Percentiles rank a stretch among this genome's conserved stretches.
phyloP scores from a whole-genome alignment of 371 early-diverging fungal genomes.

The Circinella umbellata region DNA sequence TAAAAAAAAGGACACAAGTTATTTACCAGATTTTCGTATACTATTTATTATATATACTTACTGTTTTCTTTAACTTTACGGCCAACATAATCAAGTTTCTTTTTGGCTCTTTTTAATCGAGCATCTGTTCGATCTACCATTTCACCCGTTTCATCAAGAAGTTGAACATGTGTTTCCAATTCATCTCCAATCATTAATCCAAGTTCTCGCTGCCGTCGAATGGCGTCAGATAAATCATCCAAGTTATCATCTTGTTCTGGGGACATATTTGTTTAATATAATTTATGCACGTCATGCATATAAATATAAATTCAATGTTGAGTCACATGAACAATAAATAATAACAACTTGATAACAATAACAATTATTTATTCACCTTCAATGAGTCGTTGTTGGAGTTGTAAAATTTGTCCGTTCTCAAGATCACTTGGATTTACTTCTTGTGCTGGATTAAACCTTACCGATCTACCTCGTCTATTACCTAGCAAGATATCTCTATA shows the following conservation, averaged over 20 bases:
- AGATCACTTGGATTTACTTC: constrained; percentile 55
- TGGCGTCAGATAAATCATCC: constrained; percentile 67
- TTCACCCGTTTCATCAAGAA: constrained; percentile 76
- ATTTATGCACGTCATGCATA: not conserved
- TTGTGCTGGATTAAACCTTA: constrained; percentile 43
- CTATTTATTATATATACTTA: constrained; percentile 28
- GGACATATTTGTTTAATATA: not conserved
- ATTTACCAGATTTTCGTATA: not conserved
- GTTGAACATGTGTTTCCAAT: constrained; percentile 73
- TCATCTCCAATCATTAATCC: constrained; percentile 81
- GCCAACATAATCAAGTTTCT: constrained; percentile 46
- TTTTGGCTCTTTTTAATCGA: constrained; percentile 61
- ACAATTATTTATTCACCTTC: constrained; percentile 52
- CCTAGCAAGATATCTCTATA: constrained; percentile 39
- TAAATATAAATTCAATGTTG: not conserved
- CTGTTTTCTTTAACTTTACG: constrained; percentile 54
- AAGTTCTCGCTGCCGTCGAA: constrained; percentile 77
- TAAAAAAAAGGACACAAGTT: not conserved
- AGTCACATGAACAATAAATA: too few relatives aligned
- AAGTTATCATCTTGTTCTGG: constrained; percentile 82
- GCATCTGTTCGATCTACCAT: constrained; percentile 67
- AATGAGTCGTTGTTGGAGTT: constrained; percentile 78
- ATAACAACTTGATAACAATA: too few relatives aligned
- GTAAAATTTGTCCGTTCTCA: constrained; percentile 68
- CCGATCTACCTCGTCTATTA: constrained; percentile 37